Evolutionary conservation across 768 basidiomycete species (phyloP).

Genomic region (Boletus rubescentipes): DNA sequence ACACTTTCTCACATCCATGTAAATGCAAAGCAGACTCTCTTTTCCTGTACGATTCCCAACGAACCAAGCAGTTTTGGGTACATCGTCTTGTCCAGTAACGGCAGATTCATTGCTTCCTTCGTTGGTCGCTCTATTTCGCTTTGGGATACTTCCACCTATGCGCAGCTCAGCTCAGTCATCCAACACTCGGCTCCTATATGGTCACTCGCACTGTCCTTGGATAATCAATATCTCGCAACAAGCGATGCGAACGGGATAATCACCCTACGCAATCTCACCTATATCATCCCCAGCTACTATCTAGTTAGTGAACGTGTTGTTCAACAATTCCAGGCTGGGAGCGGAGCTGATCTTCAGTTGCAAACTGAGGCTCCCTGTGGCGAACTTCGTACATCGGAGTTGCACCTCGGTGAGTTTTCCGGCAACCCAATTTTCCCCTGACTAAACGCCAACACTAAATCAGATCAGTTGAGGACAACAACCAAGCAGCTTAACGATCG

Average conservation of each 20-base stretch:
- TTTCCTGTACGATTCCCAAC: background rate
- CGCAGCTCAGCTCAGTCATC: background rate
- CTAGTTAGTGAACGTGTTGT: background rate
- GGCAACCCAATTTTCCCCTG: background rate
- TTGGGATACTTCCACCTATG: background rate
- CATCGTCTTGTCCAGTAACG: background rate
- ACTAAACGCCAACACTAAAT: background rate
- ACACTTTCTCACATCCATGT: background rate
- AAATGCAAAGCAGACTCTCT: background rate
- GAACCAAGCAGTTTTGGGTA: background rate
- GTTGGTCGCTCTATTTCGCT: background rate
- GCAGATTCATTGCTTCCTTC: background rate
- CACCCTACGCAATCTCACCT: background rate
- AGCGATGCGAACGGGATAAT: background rate
- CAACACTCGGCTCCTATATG: background rate
- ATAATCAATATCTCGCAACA: background rate
- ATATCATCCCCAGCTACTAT: background rate
- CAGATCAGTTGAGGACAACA: background rate
- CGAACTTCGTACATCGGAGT: background rate
- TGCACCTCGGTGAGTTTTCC: background rate
- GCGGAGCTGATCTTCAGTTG: background rate
- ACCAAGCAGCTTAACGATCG: background rate
- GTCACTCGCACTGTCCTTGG: slow-evolving; percentile 1
- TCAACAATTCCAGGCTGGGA: background rate
- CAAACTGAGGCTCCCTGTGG: background rate